phyloP scores from a whole-genome alignment of 1,139 yeast genomes.

The Suhomyces kunorum region DNA sequence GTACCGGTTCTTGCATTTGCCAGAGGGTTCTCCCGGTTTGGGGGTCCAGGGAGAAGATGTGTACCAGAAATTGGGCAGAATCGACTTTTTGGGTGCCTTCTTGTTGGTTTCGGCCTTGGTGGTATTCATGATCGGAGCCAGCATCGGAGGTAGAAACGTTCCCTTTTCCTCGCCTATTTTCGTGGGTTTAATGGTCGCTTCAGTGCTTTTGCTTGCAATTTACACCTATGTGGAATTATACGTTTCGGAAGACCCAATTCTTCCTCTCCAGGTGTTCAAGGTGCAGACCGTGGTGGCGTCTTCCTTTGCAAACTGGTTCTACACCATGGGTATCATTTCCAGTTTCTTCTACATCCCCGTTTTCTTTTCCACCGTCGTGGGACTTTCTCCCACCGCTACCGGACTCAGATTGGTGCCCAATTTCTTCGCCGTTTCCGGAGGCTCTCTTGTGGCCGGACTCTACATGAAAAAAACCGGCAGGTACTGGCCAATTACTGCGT shows the following conservation, averaged over 20 bases:
- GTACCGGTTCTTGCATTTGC: conserved; percentile 43
- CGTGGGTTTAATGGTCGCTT: conserved; percentile 23
- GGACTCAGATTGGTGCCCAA: conserved; percentile 67
- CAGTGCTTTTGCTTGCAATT: conserved; percentile 25
- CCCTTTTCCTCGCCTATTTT: conserved; percentile 40
- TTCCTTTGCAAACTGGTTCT: conserved; percentile 68
- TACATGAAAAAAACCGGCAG: conserved; percentile 72
- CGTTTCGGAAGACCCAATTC: conserved; percentile 65
- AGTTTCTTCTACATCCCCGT: conserved; percentile 65
- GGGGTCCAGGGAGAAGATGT: conserved; percentile 41
- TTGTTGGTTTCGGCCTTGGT: conserved; percentile 58
- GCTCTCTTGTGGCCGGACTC: conserved; percentile 68
- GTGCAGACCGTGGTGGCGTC: conserved; percentile 64
- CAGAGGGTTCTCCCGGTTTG: conserved; percentile 50
- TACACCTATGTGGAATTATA: conserved; percentile 56
- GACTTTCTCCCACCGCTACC: conserved; percentile 56
- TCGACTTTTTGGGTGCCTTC: conserved; percentile 74
- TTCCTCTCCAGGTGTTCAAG: conserved; percentile 57
- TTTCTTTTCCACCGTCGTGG: conserved; percentile 58
- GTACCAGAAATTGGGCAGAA: conserved; percentile 50
- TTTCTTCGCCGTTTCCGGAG: conserved; percentile 67
- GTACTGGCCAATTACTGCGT: conserved; percentile 53
- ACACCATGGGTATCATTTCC: conserved; percentile 56
- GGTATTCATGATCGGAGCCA: conserved; percentile 60
- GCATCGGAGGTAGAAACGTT: conserved; percentile 64